These are phyloP conservation scores for Gomphus sp. DNA, from an alignment of 1,284 basidiomycete genomes.

Conservation along the genomic window DNA sequence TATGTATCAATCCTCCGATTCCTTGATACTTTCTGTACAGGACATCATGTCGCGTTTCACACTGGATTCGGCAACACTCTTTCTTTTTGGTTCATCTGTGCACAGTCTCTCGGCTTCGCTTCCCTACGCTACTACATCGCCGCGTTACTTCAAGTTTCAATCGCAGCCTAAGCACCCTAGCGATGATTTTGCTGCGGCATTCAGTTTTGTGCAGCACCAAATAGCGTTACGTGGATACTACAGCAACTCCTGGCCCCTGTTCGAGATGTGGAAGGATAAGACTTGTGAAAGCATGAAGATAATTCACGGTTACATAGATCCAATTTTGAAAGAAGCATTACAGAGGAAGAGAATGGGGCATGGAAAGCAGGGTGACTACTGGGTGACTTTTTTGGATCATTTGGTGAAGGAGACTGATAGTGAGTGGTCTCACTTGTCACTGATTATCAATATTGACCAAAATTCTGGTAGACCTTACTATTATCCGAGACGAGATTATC, in stretches of 20 bases:
- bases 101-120: constrained; percentile 32
- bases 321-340: constrained; percentile 20
- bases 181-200: constrained; percentile 19
- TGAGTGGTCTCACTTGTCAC: constrained; percentile 14
- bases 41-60: constrained; percentile 31
- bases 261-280: constrained; percentile 36
- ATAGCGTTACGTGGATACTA: constrained; percentile 29
- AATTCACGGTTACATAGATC: constrained; percentile 32
- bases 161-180: constrained; percentile 3
- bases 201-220: constrained; percentile 26
- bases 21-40: neutral
- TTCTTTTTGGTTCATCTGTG: constrained; percentile 36
- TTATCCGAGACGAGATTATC: constrained; percentile 33
- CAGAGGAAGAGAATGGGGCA: constrained; percentile 14
- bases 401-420: constrained; percentile 41
- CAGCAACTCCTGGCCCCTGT: constrained; percentile 37
- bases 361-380: neutral
- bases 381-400: constrained; percentile 37
- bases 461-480: constrained; percentile 22
- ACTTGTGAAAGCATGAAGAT: constrained; percentile 34
- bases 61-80: constrained; percentile 43
- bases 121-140: constrained; percentile 28
- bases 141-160: neutral
- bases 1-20: neutral
- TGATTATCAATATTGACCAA: neutral